Percentiles rank a stretch among this genome's conserved stretches.
Conservation (phyloP, 495 filamentous ascomycete genomes). For the Aspergillus kassunensis region DNA sequence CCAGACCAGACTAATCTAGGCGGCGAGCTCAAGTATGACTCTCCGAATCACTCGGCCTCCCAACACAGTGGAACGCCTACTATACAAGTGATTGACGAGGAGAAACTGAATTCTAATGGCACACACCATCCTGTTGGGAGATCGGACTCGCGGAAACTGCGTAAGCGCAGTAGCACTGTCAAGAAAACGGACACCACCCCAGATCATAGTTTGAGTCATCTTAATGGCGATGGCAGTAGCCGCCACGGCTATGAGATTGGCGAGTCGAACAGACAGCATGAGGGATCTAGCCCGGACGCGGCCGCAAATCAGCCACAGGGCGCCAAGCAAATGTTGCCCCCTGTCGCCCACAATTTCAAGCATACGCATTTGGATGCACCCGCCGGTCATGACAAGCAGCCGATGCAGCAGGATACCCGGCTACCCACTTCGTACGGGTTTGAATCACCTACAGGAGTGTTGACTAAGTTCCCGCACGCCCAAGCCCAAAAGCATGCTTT, state of each 20-base stretch:
- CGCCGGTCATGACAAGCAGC: constrained; percentile 43
- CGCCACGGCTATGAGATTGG: neutral
- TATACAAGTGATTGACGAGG: constrained; percentile 49
- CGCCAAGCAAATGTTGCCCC: constrained; percentile 39
- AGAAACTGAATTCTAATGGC: constrained; percentile 20
- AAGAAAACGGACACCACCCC: constrained; percentile 18
- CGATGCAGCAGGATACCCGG: constrained; percentile 49
- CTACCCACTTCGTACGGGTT: constrained; percentile 43
- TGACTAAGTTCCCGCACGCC: constrained; percentile 34
- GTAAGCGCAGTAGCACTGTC: constrained; percentile 39
- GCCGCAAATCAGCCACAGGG: constrained; percentile 21
- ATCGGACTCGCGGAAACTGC: constrained; percentile 45
- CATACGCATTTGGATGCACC: constrained; percentile 40
- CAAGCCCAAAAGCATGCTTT: constrained; percentile 53
- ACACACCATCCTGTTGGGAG: constrained; percentile 22
- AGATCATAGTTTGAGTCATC: constrained; percentile 3
- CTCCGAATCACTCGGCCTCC: constrained; percentile 13
- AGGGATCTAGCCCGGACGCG: constrained; percentile 20
- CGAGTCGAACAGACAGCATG: constrained; percentile 6
- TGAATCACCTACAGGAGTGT: constrained; percentile 38
- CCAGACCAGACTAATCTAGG: constrained; percentile 27
- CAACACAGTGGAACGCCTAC: constrained; percentile 31
- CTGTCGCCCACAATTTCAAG: constrained; percentile 49
- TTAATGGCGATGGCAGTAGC: constrained; percentile 16
- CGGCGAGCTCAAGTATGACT: constrained; percentile 9